Conservation (phyloP, 1,139 yeast species). For the Pichia sp. region DNA sequence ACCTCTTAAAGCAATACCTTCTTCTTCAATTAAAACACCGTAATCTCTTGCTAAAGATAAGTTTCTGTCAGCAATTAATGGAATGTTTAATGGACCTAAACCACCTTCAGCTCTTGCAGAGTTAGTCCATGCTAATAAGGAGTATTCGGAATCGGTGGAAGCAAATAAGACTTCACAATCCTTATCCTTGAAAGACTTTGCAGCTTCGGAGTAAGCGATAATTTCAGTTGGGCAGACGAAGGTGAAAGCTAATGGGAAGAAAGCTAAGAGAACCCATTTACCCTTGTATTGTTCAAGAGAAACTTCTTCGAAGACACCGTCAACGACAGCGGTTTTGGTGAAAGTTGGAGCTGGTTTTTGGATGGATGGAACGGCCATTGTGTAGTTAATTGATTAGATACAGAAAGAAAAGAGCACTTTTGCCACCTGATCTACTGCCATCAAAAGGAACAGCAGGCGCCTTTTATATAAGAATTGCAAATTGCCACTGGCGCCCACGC, state of each 20-base stretch:
- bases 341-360: constrained; percentile 95
- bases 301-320: constrained; percentile 92
- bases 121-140: constrained; percentile 96
- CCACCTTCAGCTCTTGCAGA: constrained; percentile 97
- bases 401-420: background rate
- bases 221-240: constrained; percentile 99
- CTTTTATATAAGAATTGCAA: background rate
- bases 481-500: background rate
- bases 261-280: constrained; percentile 94
- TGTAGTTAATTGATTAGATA: background rate
- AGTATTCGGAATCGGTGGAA: constrained; percentile 96
- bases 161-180: constrained; percentile 89
- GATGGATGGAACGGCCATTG: constrained; percentile 71
- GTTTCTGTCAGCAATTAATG: constrained; percentile 94
- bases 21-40: constrained; percentile 95
- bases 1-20: constrained; percentile 96
- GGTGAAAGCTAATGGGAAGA: constrained; percentile 98
- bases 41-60: constrained; percentile 90
- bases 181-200: constrained; percentile 78
- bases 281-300: constrained; percentile 94
- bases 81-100: constrained; percentile 89
- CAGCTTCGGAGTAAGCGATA: constrained; percentile 96
- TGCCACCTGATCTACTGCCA: background rate
- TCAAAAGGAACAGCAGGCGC: background rate
- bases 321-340: constrained; percentile 94